Percentiles rank a stretch among this genome's conserved stretches.
Conservation (phyloP, 129 eudicot genomes). For the Pulicaria dysenterica region DNA sequence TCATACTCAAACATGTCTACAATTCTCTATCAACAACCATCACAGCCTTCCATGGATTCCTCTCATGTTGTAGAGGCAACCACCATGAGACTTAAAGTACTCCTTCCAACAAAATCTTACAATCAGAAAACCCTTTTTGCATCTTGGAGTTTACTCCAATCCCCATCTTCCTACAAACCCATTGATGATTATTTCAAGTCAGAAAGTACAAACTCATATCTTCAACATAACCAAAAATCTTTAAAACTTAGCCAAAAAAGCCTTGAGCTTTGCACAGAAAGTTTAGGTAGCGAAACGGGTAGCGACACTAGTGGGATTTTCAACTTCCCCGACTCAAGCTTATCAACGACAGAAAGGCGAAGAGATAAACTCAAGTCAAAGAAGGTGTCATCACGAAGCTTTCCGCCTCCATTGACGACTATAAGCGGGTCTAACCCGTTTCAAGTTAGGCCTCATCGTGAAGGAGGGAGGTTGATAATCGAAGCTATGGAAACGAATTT, state of each 20-base stretch:
- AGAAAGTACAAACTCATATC: constrained; percentile 29
- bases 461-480: constrained; percentile 69
- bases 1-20: constrained; percentile 67
- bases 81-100: constrained; percentile 53
- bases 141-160: constrained; percentile 37
- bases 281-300: constrained; percentile 80
- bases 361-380: constrained; percentile 20
- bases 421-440: constrained; percentile 55
- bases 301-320: constrained; percentile 40
- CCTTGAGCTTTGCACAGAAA: constrained; percentile 84
- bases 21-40: constrained; percentile 43
- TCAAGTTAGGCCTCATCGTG: constrained; percentile 54
- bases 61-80: constrained; percentile 43
- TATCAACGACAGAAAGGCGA: background rate
- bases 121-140: constrained; percentile 10
- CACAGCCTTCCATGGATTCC: constrained; percentile 45
- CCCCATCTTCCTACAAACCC: constrained; percentile 31
- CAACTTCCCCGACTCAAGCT: background rate
- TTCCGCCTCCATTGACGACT: constrained; percentile 88
- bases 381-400: constrained; percentile 34
- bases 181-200: constrained; percentile 6
- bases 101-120: constrained; percentile 37
- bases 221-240: constrained; percentile 26
- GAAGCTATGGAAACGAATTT: constrained; percentile 54
- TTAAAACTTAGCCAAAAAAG: constrained; percentile 57